These are phyloP conservation scores for Atkinsonella hypoxylon DNA, from an alignment of 2,329 filamentous ascomycete species.

Conservation along the genomic window DNA sequence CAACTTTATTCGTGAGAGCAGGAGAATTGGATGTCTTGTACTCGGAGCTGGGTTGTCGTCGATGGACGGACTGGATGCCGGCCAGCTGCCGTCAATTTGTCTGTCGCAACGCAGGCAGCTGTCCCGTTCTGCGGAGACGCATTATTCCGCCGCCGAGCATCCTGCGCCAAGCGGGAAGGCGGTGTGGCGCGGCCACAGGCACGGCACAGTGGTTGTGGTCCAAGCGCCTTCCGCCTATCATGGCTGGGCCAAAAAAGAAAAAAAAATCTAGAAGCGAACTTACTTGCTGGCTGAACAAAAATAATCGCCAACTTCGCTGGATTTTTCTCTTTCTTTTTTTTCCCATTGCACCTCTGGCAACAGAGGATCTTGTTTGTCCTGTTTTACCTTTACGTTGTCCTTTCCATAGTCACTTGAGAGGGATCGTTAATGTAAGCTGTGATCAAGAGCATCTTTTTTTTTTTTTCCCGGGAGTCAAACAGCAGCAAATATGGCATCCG, in stretches of 20 bases:
- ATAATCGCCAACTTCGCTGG: constrained; percentile 10
- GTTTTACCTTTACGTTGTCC: neutral
- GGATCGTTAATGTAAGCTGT: no score
- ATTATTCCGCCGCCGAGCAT: constrained; percentile 10
- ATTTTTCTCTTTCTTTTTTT: no score
- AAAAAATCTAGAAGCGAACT: constrained; percentile 9
- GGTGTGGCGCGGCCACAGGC: constrained; percentile 8
- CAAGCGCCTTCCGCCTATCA: constrained; percentile 8
- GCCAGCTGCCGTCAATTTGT: no score
- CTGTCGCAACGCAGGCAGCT: no score
- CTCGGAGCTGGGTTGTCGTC: no score
- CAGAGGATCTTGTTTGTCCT: neutral
- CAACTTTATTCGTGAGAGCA: no score
- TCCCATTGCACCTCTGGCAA: constrained; percentile 1
- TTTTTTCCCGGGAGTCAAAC: no score
- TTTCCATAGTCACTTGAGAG: neutral
- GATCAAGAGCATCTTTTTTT: no score
- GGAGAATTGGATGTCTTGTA: no score
- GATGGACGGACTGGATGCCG: no score
- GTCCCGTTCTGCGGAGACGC: constrained; percentile 5
- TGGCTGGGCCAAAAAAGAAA: constrained; percentile 14
- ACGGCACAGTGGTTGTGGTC: no score
- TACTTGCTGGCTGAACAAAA: constrained; percentile 6
- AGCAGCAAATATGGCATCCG: constrained; percentile 57
- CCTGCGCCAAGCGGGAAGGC: constrained; percentile 10